Percentiles rank a stretch among this genome's conserved stretches.
phyloP scores from a whole-genome alignment of 805 yeast species.

The Candida chilensis region DNA sequence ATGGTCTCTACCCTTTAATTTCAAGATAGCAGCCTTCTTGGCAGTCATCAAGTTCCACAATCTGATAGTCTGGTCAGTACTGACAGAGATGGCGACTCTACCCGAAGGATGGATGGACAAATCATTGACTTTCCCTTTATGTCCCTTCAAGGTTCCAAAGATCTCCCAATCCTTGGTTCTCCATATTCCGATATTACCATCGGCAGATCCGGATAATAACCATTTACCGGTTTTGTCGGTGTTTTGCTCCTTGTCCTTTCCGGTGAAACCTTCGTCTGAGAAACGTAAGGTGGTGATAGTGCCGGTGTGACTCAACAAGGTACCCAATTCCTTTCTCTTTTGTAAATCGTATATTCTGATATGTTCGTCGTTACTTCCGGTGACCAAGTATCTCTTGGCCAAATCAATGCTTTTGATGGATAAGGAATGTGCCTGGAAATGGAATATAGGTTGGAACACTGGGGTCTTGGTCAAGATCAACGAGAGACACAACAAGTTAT shows the following conservation, averaged over 20 bases:
- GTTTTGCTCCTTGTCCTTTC: constrained; percentile 4
- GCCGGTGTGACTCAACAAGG: constrained; percentile 82
- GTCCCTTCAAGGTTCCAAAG: constrained; percentile 84
- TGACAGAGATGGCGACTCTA: constrained; percentile 82
- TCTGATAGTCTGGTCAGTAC: constrained; percentile 74
- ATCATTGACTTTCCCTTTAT: constrained; percentile 74
- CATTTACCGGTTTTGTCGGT: constrained; percentile 60
- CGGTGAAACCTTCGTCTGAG: constrained; percentile 34
- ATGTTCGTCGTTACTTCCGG: constrained; percentile 94
- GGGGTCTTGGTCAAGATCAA: constrained; percentile 53
- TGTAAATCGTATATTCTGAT: constrained; percentile 91
- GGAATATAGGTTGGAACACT: constrained; percentile 87
- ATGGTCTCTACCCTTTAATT: constrained; percentile 60
- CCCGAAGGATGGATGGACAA: constrained; percentile 86
- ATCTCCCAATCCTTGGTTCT: constrained; percentile 95
- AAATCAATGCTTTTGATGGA: constrained; percentile 81
- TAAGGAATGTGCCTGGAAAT: constrained; percentile 88
- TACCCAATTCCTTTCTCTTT: constrained; percentile 89
- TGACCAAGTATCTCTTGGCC: constrained; percentile 77
- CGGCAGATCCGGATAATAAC: constrained; percentile 87
- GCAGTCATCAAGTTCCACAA: constrained; percentile 97
- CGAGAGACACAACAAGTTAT: constrained; percentile 78
- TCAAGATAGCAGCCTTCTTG: constrained; percentile 80
- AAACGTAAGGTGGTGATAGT: constrained; percentile 73
- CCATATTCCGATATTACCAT: constrained; percentile 88